Percentiles rank a stretch among this genome's conserved stretches.
phyloP scores from a whole-genome alignment of 2,329 filamentous ascomycete genomes.

The Ophiostoma novo-ulmi region DNA sequence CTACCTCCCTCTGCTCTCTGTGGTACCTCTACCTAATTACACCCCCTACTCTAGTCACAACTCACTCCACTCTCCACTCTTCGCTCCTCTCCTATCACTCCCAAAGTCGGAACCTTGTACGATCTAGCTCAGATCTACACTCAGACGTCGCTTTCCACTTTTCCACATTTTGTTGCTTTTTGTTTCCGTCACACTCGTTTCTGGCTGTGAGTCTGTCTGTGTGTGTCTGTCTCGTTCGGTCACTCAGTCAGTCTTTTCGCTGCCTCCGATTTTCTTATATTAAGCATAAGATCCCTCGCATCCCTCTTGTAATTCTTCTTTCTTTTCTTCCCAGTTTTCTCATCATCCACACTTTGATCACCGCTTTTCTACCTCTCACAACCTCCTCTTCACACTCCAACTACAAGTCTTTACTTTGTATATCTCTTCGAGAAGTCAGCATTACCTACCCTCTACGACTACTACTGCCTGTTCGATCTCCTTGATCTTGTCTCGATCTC shows the following conservation, averaged over 20 bases:
- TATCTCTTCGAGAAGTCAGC: slow-evolving; percentile 16
- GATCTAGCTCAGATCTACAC: slow-evolving; percentile 16
- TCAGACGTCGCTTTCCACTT: slow-evolving; percentile 15
- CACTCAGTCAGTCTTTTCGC: neutral
- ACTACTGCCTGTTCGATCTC: neutral
- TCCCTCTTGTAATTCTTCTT: slow-evolving; percentile 6
- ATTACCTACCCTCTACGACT: neutral
- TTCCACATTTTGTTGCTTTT: slow-evolving; percentile 3
- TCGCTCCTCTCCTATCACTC: neutral
- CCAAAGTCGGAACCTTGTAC: slow-evolving; percentile 2
- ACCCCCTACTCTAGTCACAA: neutral
- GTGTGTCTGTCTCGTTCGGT: neutral
- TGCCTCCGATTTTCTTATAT: slow-evolving; percentile 13
- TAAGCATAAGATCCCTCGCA: slow-evolving; percentile 12
- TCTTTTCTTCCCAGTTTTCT: slow-evolving; percentile 16
- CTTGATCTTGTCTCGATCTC: neutral
- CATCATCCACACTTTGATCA: slow-evolving; percentile 2
- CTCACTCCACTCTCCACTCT: neutral
- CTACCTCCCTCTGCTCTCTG: neutral
- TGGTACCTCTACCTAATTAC: neutral
- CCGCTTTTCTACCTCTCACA: neutral
- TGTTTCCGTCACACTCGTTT: slow-evolving; percentile 13
- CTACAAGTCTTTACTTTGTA: slow-evolving; percentile 12
- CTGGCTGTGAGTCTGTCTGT: neutral
- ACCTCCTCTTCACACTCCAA: neutral